Base-by-base conservation (phyloP, 176 grass and related monocot species). In the Eleusine coracana region DNA sequence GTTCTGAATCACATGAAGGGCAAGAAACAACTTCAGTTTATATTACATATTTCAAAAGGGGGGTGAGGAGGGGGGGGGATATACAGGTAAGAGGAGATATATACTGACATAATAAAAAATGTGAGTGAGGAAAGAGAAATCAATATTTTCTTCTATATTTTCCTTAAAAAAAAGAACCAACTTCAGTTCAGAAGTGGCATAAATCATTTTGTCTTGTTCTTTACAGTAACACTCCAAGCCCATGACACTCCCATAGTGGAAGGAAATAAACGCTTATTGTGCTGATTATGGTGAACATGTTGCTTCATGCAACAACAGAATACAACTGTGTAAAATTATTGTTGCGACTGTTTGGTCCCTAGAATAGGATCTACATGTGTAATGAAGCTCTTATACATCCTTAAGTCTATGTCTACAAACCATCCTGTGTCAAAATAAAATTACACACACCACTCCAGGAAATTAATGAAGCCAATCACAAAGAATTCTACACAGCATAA, bases 401-500 rank as follows among this genome's bases (percentile, higher is more conserved):
- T 72, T 73, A 66, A 61, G 66, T 69, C 17, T 62, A 72, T 17
- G 31, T 34, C 31, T 34, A 34, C 45, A 79, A 14, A 39, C 14
- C 67, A 25, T 42, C 65, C 13, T 45, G 58, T 71, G 21, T 52
- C 31, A 85, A 77, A 79, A 23, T 23, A 48, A 61, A 69, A 44
- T 16, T 60, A 54, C 31, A 72, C 44, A 71, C 45, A 40, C 55
- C 34, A 78, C 54, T 77, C 60, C 52, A 62, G 58, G 31, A 75
- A 80, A 86, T 51, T 14, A 72, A 79, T 49, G 76, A 68, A 58
- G 38, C 60, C 71, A 86, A 80, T 54, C 48, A 81, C 49, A 78
- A 68, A 68, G 14, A 75, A 52, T 52, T 52, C 50, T 52, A 52
- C 14, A 52, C 15, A 38, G 20, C 7, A 80, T 60, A 48, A 46